Percentiles rank a stretch among this genome's conserved stretches.
Conservation (phyloP, 2,329 filamentous ascomycete species). For the Cordyceps javanica region DNA sequence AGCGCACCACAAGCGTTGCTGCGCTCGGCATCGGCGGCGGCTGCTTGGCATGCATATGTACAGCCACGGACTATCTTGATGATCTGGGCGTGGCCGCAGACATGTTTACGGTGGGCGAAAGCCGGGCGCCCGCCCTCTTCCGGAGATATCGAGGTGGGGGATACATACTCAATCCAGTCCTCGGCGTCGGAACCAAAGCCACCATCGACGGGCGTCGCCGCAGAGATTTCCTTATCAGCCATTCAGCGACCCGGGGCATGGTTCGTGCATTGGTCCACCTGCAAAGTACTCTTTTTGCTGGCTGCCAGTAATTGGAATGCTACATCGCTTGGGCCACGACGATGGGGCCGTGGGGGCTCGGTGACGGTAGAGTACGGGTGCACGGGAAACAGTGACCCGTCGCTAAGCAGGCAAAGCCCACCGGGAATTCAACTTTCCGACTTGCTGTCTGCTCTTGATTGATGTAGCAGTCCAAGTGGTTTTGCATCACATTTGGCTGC, state of each 20-base stretch:
- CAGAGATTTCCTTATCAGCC: conserved; percentile 28
- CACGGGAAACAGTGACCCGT: not conserved
- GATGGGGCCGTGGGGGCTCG: not conserved
- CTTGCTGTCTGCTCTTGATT: too few relatives aligned
- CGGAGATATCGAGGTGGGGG: not conserved
- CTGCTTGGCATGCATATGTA: not conserved
- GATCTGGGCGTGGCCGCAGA: too few relatives aligned
- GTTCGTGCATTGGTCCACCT: not conserved
- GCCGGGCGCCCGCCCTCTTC: not conserved
- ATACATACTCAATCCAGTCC: too few relatives aligned
- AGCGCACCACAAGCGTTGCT: not conserved
- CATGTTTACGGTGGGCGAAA: not conserved
- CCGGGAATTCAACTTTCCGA: not conserved
- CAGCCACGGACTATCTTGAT: not conserved
- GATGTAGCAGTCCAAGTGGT: too few relatives aligned
- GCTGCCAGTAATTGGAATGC: not conserved
- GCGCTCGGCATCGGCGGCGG: not conserved
- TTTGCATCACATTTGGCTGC: too few relatives aligned
- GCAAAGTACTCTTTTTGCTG: not conserved
- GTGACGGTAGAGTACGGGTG: not conserved
- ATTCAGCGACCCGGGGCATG: conserved; percentile 17
- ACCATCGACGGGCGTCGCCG: conserved; percentile 26
- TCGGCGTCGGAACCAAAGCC: conserved; percentile 31
- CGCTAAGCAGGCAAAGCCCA: not conserved
- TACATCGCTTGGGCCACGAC: not conserved